These are phyloP conservation scores for Rhexocercosporidium sp. DNA, from an alignment of 2,329 filamentous ascomycete species.

Conservation along the genomic window DNA sequence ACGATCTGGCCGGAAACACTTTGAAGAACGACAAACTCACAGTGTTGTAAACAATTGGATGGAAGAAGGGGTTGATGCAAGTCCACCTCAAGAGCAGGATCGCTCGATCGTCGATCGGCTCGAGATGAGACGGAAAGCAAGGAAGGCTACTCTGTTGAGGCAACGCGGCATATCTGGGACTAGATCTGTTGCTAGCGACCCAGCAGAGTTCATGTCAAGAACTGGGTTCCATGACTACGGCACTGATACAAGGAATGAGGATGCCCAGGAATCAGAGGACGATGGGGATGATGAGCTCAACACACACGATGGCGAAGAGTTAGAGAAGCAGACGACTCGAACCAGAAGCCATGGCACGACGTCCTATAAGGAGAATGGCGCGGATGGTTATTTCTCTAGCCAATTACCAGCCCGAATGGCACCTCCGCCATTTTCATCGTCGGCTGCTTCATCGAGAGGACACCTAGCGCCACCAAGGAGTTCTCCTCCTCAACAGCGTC, in stretches of 20 bases:
- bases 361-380: conserved; percentile 43
- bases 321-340: conserved; percentile 36
- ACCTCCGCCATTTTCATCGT: conserved; percentile 20
- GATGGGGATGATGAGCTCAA: conserved; percentile 84
- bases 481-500: conserved; percentile 28
- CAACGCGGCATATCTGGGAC: conserved; percentile 50
- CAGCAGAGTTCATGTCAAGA: conserved; percentile 63
- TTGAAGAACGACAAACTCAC: conserved; percentile 74
- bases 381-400: conserved; percentile 62
- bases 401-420: conserved; percentile 52
- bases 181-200: conserved; percentile 66
- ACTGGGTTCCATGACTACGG: conserved; percentile 32
- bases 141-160: conserved; percentile 32
- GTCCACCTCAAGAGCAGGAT: conserved; percentile 65
- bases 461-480: conserved; percentile 21
- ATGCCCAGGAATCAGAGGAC: conserved; percentile 45
- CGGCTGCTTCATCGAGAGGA: conserved; percentile 15
- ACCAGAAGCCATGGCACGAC: conserved; percentile 30
- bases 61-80: conserved; percentile 66
- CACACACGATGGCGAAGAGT: conserved; percentile 75
- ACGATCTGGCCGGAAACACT: conserved; percentile 62
- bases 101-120: conserved; percentile 61
- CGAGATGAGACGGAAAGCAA: conserved; percentile 49
- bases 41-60: conserved; percentile 91
- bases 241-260: conserved; percentile 17